These are phyloP conservation scores for Apiospora hydei DNA, from an alignment of 2,329 filamentous ascomycete species.

Conservation along the genomic window DNA sequence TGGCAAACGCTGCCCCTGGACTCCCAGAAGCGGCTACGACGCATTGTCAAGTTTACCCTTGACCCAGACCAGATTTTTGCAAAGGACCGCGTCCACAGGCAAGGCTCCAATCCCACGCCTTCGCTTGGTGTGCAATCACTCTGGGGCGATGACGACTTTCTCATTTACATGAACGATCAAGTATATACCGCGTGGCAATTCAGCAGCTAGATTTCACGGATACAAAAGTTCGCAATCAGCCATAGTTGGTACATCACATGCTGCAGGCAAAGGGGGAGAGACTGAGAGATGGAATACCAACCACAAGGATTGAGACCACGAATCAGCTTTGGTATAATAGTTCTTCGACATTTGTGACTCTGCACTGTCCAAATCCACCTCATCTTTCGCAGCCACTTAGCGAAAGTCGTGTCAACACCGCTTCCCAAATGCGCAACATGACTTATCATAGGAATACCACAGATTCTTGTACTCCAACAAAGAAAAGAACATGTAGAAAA, in stretches of 20 bases:
- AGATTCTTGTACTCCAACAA: slow-evolving; percentile 25
- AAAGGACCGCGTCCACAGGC: slow-evolving; percentile 24
- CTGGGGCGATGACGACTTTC: slow-evolving; percentile 37
- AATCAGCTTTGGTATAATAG: slow-evolving; percentile 14
- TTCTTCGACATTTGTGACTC: slow-evolving; percentile 12
- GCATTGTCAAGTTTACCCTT: slow-evolving; percentile 31
- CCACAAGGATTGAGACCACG: neutral
- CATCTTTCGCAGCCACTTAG: neutral
- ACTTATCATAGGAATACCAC: slow-evolving; percentile 17
- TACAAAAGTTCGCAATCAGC: neutral
- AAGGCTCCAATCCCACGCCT: slow-evolving; percentile 28
- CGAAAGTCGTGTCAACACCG: neutral
- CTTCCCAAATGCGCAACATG: slow-evolving; percentile 23
- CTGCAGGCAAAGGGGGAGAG: neutral
- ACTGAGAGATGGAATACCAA: neutral
- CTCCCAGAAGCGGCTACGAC: neutral
- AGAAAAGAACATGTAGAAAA: slow-evolving; percentile 21
- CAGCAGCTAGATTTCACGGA: neutral
- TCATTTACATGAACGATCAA: slow-evolving; percentile 37
- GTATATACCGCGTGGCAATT: slow-evolving; percentile 40
- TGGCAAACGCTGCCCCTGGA: slow-evolving; percentile 20
- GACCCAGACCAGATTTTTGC: slow-evolving; percentile 28
- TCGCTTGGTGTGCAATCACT: slow-evolving; percentile 28
- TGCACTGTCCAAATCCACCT: slow-evolving; percentile 13
- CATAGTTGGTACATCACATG: neutral